Evolutionary conservation across 225 moss, liverwort and hornwort genomes (phyloP), one percentile per base, ranked within the genome.

Genomic region (Asterella californica): DNA sequence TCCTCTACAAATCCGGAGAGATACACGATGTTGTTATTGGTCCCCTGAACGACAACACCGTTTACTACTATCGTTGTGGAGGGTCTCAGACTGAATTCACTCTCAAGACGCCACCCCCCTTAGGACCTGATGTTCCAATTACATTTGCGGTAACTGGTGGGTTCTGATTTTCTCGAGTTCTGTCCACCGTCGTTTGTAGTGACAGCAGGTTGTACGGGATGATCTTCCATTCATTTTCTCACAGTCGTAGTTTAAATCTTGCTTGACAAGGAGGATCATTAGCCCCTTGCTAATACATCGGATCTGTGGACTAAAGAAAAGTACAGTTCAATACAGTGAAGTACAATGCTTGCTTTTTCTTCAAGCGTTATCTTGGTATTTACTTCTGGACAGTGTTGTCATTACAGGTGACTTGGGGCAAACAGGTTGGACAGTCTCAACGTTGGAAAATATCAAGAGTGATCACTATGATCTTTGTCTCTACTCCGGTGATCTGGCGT

Each of bases 21-120:
- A 91, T 92, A 11, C 90, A 96, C 81, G 89, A 96, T 81, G 94
- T 96, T 70, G 87, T 91, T 63, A 81, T 96, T 50, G 96, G 96
- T 36, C 96, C 96, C 15, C 87, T 96, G 27, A 77, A 83, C 38
- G 84, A 90, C 75, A 85, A 84, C 79, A 93, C 91, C 32, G 89
- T 85, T 59, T 96, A 96, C 80, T 96, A 89, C 84, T 96, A 96
- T 73, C 86, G 81, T 49, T 88, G 91, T 74, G 96, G 96, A 78
- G 87, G 86, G 72, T 84, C 84, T 17, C 86, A 84, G 19, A 76
- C 85, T 7, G 90, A 87, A 67, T 96, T 76, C 82, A 91, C 85
- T 77, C 91, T 96, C 79, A 94, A 88, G 78, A 96, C 92, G 25
- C 94, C 96, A 67, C 96, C 94, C 79, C 82, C 62, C 30, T 34